Evolutionary conservation across 306 rosid species (phyloP), one percentile per base, ranked within the genome.

Genomic region (Prunus mira): DNA sequence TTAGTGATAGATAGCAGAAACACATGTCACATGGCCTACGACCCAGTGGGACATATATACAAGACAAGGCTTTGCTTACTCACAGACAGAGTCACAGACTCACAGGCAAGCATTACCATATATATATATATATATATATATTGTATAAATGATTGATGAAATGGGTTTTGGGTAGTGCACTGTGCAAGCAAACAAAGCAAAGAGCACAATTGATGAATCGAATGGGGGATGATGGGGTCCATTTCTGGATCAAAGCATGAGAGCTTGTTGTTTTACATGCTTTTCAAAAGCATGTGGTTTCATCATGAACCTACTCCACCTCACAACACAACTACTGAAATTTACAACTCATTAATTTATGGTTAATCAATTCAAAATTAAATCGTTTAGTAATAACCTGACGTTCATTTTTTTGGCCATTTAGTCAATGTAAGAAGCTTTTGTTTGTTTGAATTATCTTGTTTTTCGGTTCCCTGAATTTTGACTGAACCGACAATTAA

Each of bases 211-310:
- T 3, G 38, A 7, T 3, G 38, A 7, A n/a, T 3, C 0, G 32
- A 58, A 3, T 12, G 64, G 64, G 18, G n/a, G 13, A 32, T 18
- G 3, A n/a, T 57, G 64, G 64, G 67, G 38, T 15, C 66, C 67
- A 71, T 57, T 73, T 14, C 22, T 18, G 17, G 13, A 60, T 17
- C 56, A 69, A 55, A 41, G 68, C 77, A 73, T 9, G 77, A 61
- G 69, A 46, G 5, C 24, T 18, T 27, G 51, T 52, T 60, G 43
- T 38, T 73, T 73, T 60, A 73, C 58, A 45, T 60, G 77, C 9
- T 73, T 61, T 32, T 18, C 2, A 14, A 20, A 45, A 60, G 43
- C 56, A 43, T 17, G 68, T 73, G 77, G 27, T 13, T 73, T 25
- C 38, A 61, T 73, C 47, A 45, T 46, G 19, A 45, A 45, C 71